A percentile compares a stretch with the other conserved stretches of the same genome.
Conservation (phyloP, 2,329 filamentous ascomycete genomes). For the Chaetomium strumarium region DNA sequence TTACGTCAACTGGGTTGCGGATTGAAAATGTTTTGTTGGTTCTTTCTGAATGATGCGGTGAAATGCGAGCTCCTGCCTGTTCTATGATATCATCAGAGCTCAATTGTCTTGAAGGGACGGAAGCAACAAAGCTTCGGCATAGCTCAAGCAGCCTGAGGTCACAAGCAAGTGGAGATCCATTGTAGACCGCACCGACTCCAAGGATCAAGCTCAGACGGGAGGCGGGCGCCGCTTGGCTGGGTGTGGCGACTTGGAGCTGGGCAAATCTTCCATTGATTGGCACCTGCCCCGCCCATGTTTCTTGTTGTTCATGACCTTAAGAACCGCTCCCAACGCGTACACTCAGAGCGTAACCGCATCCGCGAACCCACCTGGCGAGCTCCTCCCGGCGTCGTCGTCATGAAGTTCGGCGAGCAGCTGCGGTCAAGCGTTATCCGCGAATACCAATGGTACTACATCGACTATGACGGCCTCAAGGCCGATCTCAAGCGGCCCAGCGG, state of each 20-base stretch:
- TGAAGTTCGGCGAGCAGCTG: slow-evolving; percentile 94
- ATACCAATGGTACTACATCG: slow-evolving; percentile 97
- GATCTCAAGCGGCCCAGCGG: slow-evolving; percentile 72
- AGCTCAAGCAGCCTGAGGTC: background rate
- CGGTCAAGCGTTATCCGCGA: slow-evolving; percentile 93
- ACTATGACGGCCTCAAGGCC: slow-evolving; percentile 88
- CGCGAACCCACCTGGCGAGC: slow-evolving; percentile 31
- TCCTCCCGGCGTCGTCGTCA: slow-evolving; percentile 51
- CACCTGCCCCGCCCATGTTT: slow-evolving; percentile 31
- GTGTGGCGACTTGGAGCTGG: slow-evolving; percentile 5
- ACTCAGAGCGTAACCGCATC: slow-evolving; percentile 28
- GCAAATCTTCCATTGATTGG: background rate
- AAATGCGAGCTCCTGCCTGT: too few relatives aligned
- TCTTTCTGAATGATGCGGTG: too few relatives aligned
- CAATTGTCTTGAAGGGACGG: background rate
- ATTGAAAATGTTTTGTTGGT: background rate
- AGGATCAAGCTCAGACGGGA: slow-evolving; percentile 1
- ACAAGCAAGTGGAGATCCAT: slow-evolving; percentile 1
- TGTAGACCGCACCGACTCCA: background rate
- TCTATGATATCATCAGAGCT: too few relatives aligned
- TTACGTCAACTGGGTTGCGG: background rate
- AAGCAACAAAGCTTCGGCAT: background rate
- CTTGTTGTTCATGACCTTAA: slow-evolving; percentile 49
- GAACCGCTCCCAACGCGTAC: slow-evolving; percentile 38
- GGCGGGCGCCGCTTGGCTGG: background rate